These are phyloP conservation scores for Phytophthora megakarya DNA, from an alignment of 352 stramenopile species.

Conservation along the genomic window DNA sequence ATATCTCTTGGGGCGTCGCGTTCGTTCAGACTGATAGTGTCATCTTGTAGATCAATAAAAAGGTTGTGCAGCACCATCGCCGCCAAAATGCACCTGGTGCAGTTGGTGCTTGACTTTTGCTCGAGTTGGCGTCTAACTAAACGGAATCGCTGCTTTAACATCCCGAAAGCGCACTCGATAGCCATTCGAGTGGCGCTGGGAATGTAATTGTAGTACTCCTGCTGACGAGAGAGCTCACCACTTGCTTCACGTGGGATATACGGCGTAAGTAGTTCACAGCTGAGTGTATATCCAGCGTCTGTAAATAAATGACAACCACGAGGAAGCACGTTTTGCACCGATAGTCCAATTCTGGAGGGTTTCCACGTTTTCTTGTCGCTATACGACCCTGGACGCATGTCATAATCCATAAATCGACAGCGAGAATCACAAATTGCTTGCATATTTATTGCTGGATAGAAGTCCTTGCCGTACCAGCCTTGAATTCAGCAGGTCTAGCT, in stretches of 20 bases:
- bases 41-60: background rate
- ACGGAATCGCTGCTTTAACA: constrained; percentile 5
- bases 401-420: background rate
- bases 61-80: constrained; percentile 5
- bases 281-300: background rate
- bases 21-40: constrained; percentile 1
- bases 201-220: constrained; percentile 1
- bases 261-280: background rate
- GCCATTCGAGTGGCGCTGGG: background rate
- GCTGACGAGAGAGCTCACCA: background rate
- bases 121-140: background rate
- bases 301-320: background rate
- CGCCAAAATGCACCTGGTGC: constrained; percentile 1
- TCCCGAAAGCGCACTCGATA: constrained; percentile 3
- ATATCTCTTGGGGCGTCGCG: background rate
- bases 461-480: background rate
- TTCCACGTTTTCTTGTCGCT: background rate
- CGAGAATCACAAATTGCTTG: background rate
- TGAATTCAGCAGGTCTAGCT: background rate
- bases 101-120: constrained; percentile 1
- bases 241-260: background rate
- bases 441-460: background rate
- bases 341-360: background rate
- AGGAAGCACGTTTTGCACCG: background rate
- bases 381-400: background rate